These are phyloP conservation scores for Trichoderma sp. DNA, from an alignment of 2,329 filamentous ascomycete genomes.

Conservation along the genomic window DNA sequence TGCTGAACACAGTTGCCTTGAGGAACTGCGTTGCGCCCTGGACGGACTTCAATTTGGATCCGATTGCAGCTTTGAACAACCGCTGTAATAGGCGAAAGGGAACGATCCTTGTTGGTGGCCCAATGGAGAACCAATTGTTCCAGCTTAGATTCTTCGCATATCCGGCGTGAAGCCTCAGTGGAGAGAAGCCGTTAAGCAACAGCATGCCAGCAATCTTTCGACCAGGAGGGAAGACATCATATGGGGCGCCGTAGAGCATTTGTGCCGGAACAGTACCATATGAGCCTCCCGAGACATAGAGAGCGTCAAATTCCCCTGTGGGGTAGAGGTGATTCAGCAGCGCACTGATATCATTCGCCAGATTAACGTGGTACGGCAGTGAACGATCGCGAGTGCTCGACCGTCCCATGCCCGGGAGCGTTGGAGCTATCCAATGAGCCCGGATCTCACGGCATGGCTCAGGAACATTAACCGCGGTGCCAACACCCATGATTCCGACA, in stretches of 20 bases:
- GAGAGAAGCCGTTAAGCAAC: constrained; percentile 32
- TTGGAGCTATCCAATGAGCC: constrained; percentile 4
- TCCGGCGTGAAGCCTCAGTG: constrained; percentile 30
- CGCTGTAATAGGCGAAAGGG: constrained; percentile 30
- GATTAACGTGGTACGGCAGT: not conserved
- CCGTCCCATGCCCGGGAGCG: not conserved
- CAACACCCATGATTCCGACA: constrained; percentile 32
- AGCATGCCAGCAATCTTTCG: not conserved
- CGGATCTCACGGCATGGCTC: not conserved
- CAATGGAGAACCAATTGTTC: constrained; percentile 31
- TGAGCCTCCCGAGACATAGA: constrained; percentile 33
- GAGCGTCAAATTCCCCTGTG: constrained; percentile 22
- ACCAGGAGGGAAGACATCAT: constrained; percentile 30
- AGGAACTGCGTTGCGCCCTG: constrained; percentile 30
- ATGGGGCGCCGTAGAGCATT: constrained; percentile 34
- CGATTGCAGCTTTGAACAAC: constrained; percentile 24
- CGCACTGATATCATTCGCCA: not conserved
- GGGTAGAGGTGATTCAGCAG: constrained; percentile 16
- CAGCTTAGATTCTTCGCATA: constrained; percentile 31
- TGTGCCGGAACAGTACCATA: constrained; percentile 34
- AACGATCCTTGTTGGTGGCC: constrained; percentile 26
- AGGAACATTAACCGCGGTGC: constrained; percentile 25
- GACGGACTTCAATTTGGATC: not conserved
- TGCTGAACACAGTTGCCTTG: constrained; percentile 23
- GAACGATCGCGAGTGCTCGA: not conserved